Evolutionary conservation across 495 filamentous ascomycete genomes (phyloP), one percentile per base, ranked within the genome.

Genomic region (Rusavskia elegans): DNA sequence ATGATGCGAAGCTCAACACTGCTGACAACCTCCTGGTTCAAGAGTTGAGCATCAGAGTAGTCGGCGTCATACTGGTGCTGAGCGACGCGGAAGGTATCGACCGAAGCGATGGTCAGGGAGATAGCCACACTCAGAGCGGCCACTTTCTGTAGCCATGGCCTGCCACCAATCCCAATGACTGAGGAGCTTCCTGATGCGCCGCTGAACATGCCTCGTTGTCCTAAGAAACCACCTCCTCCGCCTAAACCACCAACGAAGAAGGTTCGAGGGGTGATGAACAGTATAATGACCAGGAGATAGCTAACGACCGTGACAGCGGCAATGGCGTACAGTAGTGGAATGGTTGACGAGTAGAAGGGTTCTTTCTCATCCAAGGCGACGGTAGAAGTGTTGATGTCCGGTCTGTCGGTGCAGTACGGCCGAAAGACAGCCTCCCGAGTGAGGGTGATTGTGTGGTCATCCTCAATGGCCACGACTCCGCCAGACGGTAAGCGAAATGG

Each of bases 91-190:
- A 97, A 95, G 0, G 89, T 94, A 63, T 94, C 86, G 36, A 80
- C 83, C 36, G 89, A 89, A 19, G 92, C 92, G 51, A 97, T 89
- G 0, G 89, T 95, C 54, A 98, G 68, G 7, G 90, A 95, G 16
- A 96, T 78, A 32, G 87, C 92, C 3, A 96, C 90, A 5, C 84
- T 81, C 39, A 95, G 68, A 17, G 93, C 88, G 13, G 92, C 92
- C 14, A 95, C 79, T 66, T 96, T 96, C 64, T 98, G 92, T 50
- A 98, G 68, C 90, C 88, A 96, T 29, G 92, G 93, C 36, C 92
- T 79, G 16, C 87, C 86, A 17, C 89, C 89, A n/a, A 96, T 84
- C 36, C 83, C 85, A 39, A 89, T 82, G 11, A 88, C 73, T 16
- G 78, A 83, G n/a, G 78, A 74, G 40, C 75, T 77, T 21, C 79